A percentile compares a stretch with the other conserved stretches of the same genome.
Evolutionary conservation across 768 basidiomycete species (phyloP).

Genomic region (Mycena pura): DNA sequence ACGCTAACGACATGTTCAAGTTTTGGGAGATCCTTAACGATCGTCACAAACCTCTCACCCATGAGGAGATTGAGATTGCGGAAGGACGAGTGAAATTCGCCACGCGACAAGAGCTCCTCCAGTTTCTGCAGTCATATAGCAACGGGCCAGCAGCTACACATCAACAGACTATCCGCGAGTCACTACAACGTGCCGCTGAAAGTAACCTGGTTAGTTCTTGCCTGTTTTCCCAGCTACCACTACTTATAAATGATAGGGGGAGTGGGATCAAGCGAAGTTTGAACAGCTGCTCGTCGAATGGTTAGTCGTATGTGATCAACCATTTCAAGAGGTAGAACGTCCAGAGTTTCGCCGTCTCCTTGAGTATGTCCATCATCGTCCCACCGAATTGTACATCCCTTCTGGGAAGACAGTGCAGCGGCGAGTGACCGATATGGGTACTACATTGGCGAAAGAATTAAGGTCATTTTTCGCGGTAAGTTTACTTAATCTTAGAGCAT

Average conservation of each 20-base stretch:
- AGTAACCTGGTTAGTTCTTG: not conserved
- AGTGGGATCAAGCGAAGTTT: slow-evolving; percentile 1
- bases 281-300: slow-evolving; percentile 6
- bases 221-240: not conserved
- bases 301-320: slow-evolving; percentile 10
- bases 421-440: not conserved
- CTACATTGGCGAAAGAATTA: not conserved
- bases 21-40: not conserved
- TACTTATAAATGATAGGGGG: not conserved
- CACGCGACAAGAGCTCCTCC: not conserved
- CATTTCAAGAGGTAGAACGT: slow-evolving; percentile 9
- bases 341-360: not conserved
- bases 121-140: not conserved
- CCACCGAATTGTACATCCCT: not conserved
- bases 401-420: not conserved
- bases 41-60: not conserved
- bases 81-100: not conserved
- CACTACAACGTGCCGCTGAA: not conserved
- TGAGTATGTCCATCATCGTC: slow-evolving; percentile 7
- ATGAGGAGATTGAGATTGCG: not conserved
- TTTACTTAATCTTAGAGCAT: not conserved
- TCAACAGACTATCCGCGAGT: not conserved
- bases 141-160: not conserved
- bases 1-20: not conserved
- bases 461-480: not conserved